phyloP scores from a whole-genome alignment of 495 filamentous ascomycete species.

The Aspergillus nanangensis region DNA sequence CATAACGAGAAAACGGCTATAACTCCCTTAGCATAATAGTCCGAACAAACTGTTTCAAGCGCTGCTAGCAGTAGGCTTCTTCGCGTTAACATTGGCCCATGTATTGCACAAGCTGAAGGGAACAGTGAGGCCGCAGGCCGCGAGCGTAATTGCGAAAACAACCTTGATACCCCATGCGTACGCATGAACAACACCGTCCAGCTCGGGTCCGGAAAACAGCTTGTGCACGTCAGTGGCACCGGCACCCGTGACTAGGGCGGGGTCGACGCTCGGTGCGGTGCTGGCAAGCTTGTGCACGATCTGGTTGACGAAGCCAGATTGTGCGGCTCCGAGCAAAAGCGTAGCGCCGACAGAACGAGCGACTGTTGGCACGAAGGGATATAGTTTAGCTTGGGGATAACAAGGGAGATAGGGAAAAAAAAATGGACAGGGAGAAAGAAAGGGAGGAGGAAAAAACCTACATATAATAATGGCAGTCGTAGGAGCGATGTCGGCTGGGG shows the following conservation, averaged over 20 bases:
- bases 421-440: too few relatives aligned
- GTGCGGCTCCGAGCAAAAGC: slow-evolving; percentile 40
- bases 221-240: slow-evolving; percentile 49
- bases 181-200: slow-evolving; percentile 48
- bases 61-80: too few relatives aligned
- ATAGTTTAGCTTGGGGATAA: neutral
- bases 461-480: slow-evolving; percentile 19
- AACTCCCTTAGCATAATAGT: too few relatives aligned
- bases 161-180: slow-evolving; percentile 57
- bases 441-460: neutral
- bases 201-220: slow-evolving; percentile 32
- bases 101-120: too few relatives aligned
- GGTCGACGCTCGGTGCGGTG: slow-evolving; percentile 38
- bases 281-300: slow-evolving; percentile 28
- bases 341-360: slow-evolving; percentile 40
- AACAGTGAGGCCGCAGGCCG: slow-evolving; percentile 14
- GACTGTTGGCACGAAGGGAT: neutral
- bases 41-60: too few relatives aligned
- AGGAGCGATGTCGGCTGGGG: slow-evolving; percentile 15
- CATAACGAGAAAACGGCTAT: too few relatives aligned
- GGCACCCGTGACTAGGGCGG: slow-evolving; percentile 33
- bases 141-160: slow-evolving; percentile 20
- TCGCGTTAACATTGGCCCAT: too few relatives aligned
- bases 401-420: too few relatives aligned
- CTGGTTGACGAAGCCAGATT: slow-evolving; percentile 42